These are phyloP conservation scores for Skeletonema costatum DNA, from an alignment of 108 stramenopile species.

Conservation along the genomic window DNA sequence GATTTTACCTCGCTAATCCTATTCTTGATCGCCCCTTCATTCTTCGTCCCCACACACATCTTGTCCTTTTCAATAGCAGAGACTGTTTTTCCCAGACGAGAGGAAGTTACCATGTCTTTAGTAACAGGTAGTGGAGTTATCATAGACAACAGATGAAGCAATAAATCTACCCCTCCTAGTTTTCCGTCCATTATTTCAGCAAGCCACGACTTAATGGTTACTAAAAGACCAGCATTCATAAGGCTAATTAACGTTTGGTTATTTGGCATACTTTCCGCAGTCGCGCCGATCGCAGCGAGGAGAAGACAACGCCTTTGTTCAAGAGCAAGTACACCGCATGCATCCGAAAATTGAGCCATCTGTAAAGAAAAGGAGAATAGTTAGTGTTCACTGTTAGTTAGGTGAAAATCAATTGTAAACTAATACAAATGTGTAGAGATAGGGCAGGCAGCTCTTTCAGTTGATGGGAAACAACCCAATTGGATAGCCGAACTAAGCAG, in stretches of 20 bases:
- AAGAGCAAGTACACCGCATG: slow-evolving; percentile 17
- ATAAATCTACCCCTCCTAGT: slow-evolving; percentile 80
- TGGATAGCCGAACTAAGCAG: not conserved
- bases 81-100: slow-evolving; percentile 81
- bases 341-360: slow-evolving; percentile 35
- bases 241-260: slow-evolving; percentile 54
- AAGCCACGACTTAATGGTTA: slow-evolving; percentile 70
- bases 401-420: not conserved
- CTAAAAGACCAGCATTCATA: slow-evolving; percentile 66
- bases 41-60: slow-evolving; percentile 68
- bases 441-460: not conserved
- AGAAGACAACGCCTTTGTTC: slow-evolving; percentile 67
- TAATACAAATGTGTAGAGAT: not conserved
- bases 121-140: slow-evolving; percentile 81
- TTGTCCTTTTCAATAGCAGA: slow-evolving; percentile 77
- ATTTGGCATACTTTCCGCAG: slow-evolving; percentile 44
- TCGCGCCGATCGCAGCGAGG: slow-evolving; percentile 58
- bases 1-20: slow-evolving; percentile 67
- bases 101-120: slow-evolving; percentile 73
- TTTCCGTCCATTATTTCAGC: slow-evolving; percentile 72
- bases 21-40: slow-evolving; percentile 74
- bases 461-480: not conserved
- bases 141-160: slow-evolving; percentile 74
- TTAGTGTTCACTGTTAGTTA: not conserved
- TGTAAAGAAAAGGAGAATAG: slow-evolving; percentile 11